Conservation (phyloP, 208 protist species). For the Leishmania turanica region DNA sequence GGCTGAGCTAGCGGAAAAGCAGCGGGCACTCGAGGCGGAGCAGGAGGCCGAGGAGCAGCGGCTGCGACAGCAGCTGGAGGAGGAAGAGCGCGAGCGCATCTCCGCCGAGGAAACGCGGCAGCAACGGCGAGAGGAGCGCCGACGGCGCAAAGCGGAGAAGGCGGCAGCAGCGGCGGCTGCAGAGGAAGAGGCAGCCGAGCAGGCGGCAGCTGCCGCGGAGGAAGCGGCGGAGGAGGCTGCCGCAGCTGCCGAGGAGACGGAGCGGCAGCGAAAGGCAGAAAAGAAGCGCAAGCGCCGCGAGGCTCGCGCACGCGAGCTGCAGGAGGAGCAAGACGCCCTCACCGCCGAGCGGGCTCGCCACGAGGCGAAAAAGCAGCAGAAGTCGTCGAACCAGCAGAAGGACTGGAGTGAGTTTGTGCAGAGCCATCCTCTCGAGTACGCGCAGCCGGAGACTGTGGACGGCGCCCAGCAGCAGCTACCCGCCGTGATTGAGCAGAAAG, state of each 20-base stretch:
- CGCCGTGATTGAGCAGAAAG: slow-evolving; percentile 63
- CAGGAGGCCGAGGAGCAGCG: slow-evolving; percentile 38
- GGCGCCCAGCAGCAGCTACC: not conserved
- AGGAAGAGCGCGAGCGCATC: slow-evolving; percentile 44
- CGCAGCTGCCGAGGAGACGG: slow-evolving; percentile 41
- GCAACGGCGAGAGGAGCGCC: slow-evolving; percentile 41
- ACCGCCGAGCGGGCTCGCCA: slow-evolving; percentile 47
- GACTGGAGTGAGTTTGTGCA: slow-evolving; percentile 84
- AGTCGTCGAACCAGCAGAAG: slow-evolving; percentile 50
- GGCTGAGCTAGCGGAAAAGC: slow-evolving; percentile 43
- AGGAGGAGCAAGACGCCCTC: slow-evolving; percentile 70
- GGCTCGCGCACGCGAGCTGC: slow-evolving; percentile 55
- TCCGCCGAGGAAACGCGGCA: slow-evolving; percentile 39
- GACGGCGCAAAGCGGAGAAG: slow-evolving; percentile 39
- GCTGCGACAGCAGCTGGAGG: slow-evolving; percentile 38
- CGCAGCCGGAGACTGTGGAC: slow-evolving; percentile 1
- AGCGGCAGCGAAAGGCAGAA: slow-evolving; percentile 42
- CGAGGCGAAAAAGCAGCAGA: slow-evolving; percentile 33
- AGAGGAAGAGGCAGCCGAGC: slow-evolving; percentile 29
- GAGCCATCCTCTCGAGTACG: slow-evolving; percentile 75
- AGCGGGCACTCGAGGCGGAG: slow-evolving; percentile 39
- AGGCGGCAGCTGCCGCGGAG: slow-evolving; percentile 38
- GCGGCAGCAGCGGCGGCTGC: slow-evolving; percentile 27
- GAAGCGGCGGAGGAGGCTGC: slow-evolving; percentile 46
- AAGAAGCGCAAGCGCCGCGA: slow-evolving; percentile 54